Conservation (phyloP, 352 stramenopile species). For the Phytophthora ramorum region DNA sequence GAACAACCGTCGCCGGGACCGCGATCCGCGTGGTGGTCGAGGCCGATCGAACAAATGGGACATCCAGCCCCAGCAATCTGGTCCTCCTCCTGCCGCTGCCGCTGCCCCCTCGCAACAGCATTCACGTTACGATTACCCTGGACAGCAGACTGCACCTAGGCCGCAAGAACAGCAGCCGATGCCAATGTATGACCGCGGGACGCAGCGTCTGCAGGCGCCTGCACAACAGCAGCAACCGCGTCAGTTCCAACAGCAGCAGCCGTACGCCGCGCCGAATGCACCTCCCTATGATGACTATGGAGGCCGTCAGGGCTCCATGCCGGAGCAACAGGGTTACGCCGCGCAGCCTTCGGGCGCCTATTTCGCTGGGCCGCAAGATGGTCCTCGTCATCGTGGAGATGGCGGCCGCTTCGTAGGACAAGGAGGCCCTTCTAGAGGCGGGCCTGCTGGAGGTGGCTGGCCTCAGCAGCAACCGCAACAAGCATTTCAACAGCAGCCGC, state of each 20-base stretch:
- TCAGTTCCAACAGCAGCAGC: conserved; percentile 41
- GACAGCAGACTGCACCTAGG: conserved; percentile 33
- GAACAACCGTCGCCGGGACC: conserved; percentile 37
- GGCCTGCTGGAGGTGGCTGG: conserved; percentile 21
- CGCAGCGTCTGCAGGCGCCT: conserved; percentile 33
- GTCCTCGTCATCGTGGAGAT: conserved; percentile 27
- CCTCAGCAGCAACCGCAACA: conserved; percentile 35
- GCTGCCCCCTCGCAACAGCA: conserved; percentile 26
- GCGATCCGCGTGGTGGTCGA: conserved; percentile 37
- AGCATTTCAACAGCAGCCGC: conserved; percentile 30
- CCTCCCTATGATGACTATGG: conserved; percentile 36
- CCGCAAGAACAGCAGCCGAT: conserved; percentile 37
- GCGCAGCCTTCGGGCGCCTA: conserved; percentile 30
- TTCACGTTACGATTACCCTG: conserved; percentile 44
- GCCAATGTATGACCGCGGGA: conserved; percentile 38
- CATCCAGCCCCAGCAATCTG: conserved; percentile 36
- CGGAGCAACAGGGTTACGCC: conserved; percentile 36
- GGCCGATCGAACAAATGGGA: conserved; percentile 48
- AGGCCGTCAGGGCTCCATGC: conserved; percentile 29
- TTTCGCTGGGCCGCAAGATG: conserved; percentile 35
- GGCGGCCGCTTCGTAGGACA: conserved; percentile 45
- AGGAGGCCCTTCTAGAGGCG: conserved; percentile 46
- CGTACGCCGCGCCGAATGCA: conserved; percentile 33
- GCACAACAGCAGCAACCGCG: conserved; percentile 30
- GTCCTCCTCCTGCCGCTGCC: conserved; percentile 22